These are phyloP conservation scores for Entophlyctis luteolus DNA, from an alignment of 192 early-diverging fungal species.

Conservation along the genomic window DNA sequence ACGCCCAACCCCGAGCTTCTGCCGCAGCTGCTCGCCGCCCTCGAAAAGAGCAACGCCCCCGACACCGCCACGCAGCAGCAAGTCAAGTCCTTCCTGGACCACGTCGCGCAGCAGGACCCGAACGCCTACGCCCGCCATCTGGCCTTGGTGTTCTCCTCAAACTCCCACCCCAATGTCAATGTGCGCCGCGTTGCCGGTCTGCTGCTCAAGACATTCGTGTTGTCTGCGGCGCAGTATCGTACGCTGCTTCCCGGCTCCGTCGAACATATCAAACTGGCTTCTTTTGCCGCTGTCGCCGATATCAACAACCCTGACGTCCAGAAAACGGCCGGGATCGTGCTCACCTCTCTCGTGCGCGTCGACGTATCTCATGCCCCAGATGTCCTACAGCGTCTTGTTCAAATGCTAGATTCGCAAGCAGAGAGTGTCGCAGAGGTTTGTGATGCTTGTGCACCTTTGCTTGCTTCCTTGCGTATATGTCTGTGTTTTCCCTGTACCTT, in stretches of 20 bases:
- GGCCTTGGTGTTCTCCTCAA: constrained; percentile 72
- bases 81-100: constrained; percentile 36
- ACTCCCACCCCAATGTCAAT: constrained; percentile 57
- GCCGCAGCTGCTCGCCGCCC: constrained; percentile 32
- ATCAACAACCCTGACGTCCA: constrained; percentile 68
- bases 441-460: no score
- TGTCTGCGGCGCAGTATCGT: constrained; percentile 63
- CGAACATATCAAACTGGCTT: constrained; percentile 3
- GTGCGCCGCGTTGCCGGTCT: constrained; percentile 79
- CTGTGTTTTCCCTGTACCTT: not conserved
- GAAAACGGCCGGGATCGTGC: constrained; percentile 78
- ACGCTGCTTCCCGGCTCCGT: constrained; percentile 33
- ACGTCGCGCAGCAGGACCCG: constrained; percentile 45
- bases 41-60: constrained; percentile 22
- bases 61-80: constrained; percentile 38
- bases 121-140: constrained; percentile 86
- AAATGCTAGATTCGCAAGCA: constrained; percentile 69
- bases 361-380: constrained; percentile 78
- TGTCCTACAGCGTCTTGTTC: constrained; percentile 71
- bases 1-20: no score
- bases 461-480: not conserved
- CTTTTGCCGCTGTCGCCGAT: constrained; percentile 50
- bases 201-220: constrained; percentile 46
- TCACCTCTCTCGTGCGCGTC: constrained; percentile 78
- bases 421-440: constrained; percentile 73